Percentiles rank a stretch among this genome's conserved stretches.
Evolutionary conservation across 2,329 filamentous ascomycete species (phyloP).

Genomic region (Myriosclerotinia curreyana): DNA sequence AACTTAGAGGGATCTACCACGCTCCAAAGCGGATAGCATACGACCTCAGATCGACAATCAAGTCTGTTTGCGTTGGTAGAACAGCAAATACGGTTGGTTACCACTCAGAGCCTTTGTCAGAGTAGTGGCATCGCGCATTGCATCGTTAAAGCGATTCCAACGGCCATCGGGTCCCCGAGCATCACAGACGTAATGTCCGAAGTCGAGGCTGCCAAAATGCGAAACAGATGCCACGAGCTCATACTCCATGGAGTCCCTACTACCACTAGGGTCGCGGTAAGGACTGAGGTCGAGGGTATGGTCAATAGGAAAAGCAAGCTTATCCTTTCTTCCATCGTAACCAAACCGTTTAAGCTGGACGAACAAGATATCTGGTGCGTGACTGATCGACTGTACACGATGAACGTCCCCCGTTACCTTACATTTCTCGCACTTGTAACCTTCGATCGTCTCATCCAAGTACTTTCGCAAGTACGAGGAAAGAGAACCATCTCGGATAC

Average conservation of each 20-base stretch:
- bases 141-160: conserved; percentile 34
- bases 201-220: conserved; percentile 30
- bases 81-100: conserved; percentile 20
- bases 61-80: conserved; percentile 21
- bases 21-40: conserved; percentile 2
- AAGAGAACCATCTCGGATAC: conserved; percentile 27
- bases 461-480: conserved; percentile 30
- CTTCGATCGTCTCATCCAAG: conserved; percentile 30
- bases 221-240: conserved; percentile 37
- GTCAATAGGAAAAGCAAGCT: conserved; percentile 31
- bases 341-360: conserved; percentile 37
- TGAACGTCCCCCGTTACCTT: conserved; percentile 23
- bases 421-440: conserved; percentile 36
- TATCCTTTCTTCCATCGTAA: conserved; percentile 27
- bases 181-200: conserved; percentile 34
- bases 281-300: conserved; percentile 32
- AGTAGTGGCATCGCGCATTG: conserved; percentile 27
- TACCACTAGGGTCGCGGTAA: conserved; percentile 24
- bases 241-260: conserved; percentile 30
- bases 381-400: conserved; percentile 28
- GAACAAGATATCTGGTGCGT: conserved; percentile 33
- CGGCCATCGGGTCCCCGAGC: conserved; percentile 28
- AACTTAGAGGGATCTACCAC: conserved; percentile 13
- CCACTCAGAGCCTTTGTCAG: conserved; percentile 26
- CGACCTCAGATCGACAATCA: conserved; percentile 10